phyloP scores from a whole-genome alignment of 441 rosid species.

The Euphorbia schlechtendalii region DNA sequence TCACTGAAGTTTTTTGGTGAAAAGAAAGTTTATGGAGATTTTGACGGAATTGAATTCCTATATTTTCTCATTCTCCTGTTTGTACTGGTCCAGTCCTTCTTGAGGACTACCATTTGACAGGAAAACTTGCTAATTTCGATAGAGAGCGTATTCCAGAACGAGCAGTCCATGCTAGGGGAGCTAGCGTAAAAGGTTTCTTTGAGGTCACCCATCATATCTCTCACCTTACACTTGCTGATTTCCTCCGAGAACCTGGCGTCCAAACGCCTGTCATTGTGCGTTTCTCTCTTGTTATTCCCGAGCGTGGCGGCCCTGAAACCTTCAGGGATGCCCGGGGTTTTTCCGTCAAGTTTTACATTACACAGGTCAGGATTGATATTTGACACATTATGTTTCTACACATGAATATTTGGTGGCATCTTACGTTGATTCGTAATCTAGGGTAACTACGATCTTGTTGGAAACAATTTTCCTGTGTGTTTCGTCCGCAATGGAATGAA shows the following conservation, averaged over 20 bases:
- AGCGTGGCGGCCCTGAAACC: slow-evolving; percentile 96
- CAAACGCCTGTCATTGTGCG: slow-evolving; percentile 95
- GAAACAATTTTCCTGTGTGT: slow-evolving; percentile 96
- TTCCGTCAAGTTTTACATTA: slow-evolving; percentile 92
- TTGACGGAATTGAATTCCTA: no score
- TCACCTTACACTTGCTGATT: slow-evolving; percentile 78
- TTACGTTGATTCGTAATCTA: slow-evolving; percentile 18
- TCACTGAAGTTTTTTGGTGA: not conserved
- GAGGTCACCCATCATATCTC: slow-evolving; percentile 64
- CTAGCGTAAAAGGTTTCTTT: slow-evolving; percentile 76
- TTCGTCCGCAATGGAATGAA: slow-evolving; percentile 92
- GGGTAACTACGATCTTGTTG: slow-evolving; percentile 98
- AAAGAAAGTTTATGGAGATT: not conserved
- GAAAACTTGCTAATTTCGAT: slow-evolving; percentile 87
- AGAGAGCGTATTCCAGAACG: slow-evolving; percentile 97
- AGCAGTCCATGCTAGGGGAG: slow-evolving; percentile 99
- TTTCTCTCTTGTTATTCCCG: slow-evolving; percentile 86
- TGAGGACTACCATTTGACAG: slow-evolving; percentile 91
- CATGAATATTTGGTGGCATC: no score
- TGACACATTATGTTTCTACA: no score
- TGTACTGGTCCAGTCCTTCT: slow-evolving; percentile 81
- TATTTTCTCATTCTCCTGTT: not conserved
- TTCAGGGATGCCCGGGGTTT: slow-evolving; percentile 97
- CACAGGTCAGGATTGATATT: no score
- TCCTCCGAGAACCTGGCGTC: slow-evolving; percentile 90